phyloP scores from a whole-genome alignment of 2,329 filamentous ascomycete species.

The Alternaria sp. region DNA sequence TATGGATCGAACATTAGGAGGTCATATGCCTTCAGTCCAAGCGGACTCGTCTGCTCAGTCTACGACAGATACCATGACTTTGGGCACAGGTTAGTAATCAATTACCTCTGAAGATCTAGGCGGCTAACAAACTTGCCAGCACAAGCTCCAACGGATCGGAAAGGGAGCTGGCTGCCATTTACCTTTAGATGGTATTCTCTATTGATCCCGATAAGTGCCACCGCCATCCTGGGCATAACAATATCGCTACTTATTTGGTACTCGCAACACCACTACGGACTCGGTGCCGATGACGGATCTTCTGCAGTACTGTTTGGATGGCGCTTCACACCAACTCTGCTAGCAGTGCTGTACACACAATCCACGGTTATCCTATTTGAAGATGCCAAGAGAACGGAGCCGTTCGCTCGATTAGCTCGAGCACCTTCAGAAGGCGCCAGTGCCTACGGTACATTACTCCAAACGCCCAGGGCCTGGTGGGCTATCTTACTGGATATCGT shows the following conservation, averaged over 20 bases:
- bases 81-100: background rate
- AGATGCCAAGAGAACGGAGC: slow-evolving; percentile 28
- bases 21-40: background rate
- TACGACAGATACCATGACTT: background rate
- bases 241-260: background rate
- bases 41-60: background rate
- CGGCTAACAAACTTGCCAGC: background rate
- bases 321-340: slow-evolving; percentile 29
- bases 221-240: background rate
- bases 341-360: slow-evolving; percentile 30
- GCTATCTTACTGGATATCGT: slow-evolving; percentile 11
- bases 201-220: background rate
- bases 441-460: slow-evolving; percentile 18
- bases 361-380: slow-evolving; percentile 26
- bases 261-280: slow-evolving; percentile 13
- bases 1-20: background rate
- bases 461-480: slow-evolving; percentile 22
- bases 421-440: slow-evolving; percentile 12
- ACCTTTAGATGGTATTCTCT: background rate
- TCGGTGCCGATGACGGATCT: slow-evolving; percentile 40
- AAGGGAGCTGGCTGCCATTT: background rate
- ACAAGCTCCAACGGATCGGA: background rate
- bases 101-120: background rate
- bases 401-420: slow-evolving; percentile 23
- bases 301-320: slow-evolving; percentile 32